Evolutionary conservation across 2,329 filamentous ascomycete species (phyloP).

Genomic region (Ophiostoma australiae): DNA sequence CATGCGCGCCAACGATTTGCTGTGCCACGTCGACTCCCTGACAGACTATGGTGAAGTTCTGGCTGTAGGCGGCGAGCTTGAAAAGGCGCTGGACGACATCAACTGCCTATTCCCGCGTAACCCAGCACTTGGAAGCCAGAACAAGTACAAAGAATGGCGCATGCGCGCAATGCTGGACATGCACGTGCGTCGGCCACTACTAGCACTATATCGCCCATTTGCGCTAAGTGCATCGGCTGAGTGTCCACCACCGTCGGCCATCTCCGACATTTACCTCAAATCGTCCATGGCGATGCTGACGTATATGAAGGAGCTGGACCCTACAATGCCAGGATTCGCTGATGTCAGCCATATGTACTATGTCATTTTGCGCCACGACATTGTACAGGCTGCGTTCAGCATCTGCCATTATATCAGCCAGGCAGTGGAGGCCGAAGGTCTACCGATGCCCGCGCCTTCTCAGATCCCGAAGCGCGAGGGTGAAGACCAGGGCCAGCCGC

Average conservation of each 20-base stretch:
- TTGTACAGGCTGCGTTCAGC: slow-evolving; percentile 52
- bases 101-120: slow-evolving; percentile 49
- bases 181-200: slow-evolving; percentile 48
- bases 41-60: slow-evolving; percentile 51
- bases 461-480: background rate
- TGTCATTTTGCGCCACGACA: slow-evolving; percentile 49
- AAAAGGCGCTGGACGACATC: slow-evolving; percentile 51
- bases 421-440: slow-evolving; percentile 28
- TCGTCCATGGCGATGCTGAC: slow-evolving; percentile 53
- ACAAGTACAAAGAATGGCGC: slow-evolving; percentile 49
- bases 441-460: background rate
- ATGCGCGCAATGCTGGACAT: slow-evolving; percentile 49
- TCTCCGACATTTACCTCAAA: slow-evolving; percentile 48
- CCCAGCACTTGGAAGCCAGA: slow-evolving; percentile 39
- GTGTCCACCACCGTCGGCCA: slow-evolving; percentile 42
- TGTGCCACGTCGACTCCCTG: slow-evolving; percentile 49
- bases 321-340: slow-evolving; percentile 42
- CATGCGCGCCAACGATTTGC: slow-evolving; percentile 46
- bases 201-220: slow-evolving; percentile 52
- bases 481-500: background rate
- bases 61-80: slow-evolving; percentile 50
- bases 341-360: slow-evolving; percentile 50
- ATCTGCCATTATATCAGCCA: slow-evolving; percentile 51
- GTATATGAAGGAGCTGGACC: slow-evolving; percentile 52
- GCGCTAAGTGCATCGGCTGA: slow-evolving; percentile 46